Percentiles rank a stretch among this genome's conserved stretches.
These are phyloP conservation scores for Lentinula raphanica DNA, from an alignment of 768 basidiomycete genomes.

Conservation along the genomic window DNA sequence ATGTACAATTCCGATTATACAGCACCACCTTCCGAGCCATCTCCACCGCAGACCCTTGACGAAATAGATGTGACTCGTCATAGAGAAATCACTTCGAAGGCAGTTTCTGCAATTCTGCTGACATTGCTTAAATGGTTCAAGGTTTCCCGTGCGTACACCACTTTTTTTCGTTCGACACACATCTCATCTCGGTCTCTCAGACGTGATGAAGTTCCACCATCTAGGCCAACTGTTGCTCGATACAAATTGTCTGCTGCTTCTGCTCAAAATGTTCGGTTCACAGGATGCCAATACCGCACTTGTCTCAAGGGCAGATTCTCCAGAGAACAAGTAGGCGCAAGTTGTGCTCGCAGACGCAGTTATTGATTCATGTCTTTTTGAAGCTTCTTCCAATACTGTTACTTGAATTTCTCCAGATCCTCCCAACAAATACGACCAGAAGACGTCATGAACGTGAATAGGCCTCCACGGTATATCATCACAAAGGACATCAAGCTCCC, in stretches of 20 bases:
- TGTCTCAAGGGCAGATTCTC: constrained; percentile 82
- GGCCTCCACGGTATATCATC: constrained; percentile 54
- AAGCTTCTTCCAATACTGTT: constrained; percentile 96
- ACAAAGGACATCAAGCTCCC: constrained; percentile 54
- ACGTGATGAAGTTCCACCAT: constrained; percentile 98
- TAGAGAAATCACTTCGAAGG: constrained; percentile 96
- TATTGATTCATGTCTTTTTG: constrained; percentile 4
- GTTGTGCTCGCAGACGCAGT: not conserved
- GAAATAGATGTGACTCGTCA: constrained; percentile 93
- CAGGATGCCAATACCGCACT: constrained; percentile 85
- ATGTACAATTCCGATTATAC: not conserved
- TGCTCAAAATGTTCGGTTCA: constrained; percentile 97
- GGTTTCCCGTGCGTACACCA: constrained; percentile 72
- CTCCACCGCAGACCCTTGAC: constrained; percentile 74
- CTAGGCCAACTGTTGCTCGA: constrained; percentile 93
- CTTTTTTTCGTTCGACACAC: not conserved
- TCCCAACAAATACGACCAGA: constrained; percentile 54
- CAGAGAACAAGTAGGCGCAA: constrained; percentile 68
- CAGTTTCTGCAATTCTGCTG: constrained; percentile 90
- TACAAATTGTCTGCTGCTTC: constrained; percentile 88
- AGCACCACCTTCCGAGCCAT: constrained; percentile 48
- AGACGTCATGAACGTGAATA: constrained; percentile 61
- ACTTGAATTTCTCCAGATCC: constrained; percentile 67
- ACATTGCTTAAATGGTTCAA: constrained; percentile 97
- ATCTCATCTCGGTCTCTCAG: constrained; percentile 35